These are phyloP conservation scores for Myxozyma mucilagina DNA, from an alignment of 805 yeast species.

Conservation along the genomic window DNA sequence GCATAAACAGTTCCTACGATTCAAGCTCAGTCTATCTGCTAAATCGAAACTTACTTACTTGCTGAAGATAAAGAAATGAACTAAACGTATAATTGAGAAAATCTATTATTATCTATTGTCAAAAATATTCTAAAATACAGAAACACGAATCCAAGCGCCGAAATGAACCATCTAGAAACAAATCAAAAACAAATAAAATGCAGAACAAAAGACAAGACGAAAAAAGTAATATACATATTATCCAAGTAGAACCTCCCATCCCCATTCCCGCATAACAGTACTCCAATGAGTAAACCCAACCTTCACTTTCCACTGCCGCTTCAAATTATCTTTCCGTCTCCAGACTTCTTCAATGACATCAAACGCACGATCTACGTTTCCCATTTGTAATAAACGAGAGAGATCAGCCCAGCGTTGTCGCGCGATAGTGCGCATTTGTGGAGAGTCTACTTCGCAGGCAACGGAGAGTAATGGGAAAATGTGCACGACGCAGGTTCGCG, in stretches of 20 bases:
- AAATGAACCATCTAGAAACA: not conserved
- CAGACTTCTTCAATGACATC: conserved; percentile 74
- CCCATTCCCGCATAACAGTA: conserved; percentile 71
- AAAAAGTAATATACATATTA: conserved; percentile 26
- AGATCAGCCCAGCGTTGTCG: conserved; percentile 57
- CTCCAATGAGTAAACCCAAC: conserved; percentile 57
- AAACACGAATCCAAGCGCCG: not conserved
- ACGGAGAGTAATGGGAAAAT: conserved; percentile 65
- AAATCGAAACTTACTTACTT: too few relatives aligned
- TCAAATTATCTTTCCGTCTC: conserved; percentile 46
- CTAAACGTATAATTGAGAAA: too few relatives aligned
- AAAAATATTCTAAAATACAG: not conserved
- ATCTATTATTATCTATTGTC: too few relatives aligned
- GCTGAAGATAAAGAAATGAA: too few relatives aligned
- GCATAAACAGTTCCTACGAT: too few relatives aligned
- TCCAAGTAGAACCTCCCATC: conserved; percentile 69
- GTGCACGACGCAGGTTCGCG: conserved; percentile 58
- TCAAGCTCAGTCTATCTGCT: too few relatives aligned
- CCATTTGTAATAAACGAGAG: conserved; percentile 59
- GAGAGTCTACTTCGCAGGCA: conserved; percentile 62
- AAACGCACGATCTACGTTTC: conserved; percentile 63
- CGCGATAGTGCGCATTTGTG: conserved; percentile 65
- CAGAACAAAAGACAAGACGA: not conserved
- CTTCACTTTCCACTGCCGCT: conserved; percentile 23
- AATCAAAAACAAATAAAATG: not conserved